Evolutionary conservation across 2,329 filamentous ascomycete genomes (phyloP).

Genomic region (Aspergillus neoniger): DNA sequence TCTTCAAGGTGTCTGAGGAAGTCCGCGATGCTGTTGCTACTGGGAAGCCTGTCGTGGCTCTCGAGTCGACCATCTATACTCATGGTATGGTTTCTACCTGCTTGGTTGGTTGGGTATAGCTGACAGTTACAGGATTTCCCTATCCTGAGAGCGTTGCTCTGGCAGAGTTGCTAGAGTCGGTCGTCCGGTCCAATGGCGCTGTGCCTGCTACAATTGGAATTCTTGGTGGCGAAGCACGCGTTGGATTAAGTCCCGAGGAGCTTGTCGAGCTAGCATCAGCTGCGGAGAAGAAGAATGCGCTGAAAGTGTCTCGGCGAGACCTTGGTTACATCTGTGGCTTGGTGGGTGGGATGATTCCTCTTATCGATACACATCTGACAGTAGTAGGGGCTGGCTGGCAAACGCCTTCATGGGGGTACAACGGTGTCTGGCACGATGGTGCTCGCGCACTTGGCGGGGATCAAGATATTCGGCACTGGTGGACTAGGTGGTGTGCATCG

Average conservation of each 20-base stretch:
- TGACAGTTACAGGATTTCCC: constrained; percentile 58
- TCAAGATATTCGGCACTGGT: constrained; percentile 91
- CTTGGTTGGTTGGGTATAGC: background rate
- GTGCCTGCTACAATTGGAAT: constrained; percentile 91
- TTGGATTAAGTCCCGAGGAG: constrained; percentile 74
- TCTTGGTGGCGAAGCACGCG: constrained; percentile 75
- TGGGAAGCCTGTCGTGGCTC: constrained; percentile 80
- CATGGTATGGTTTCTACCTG: constrained; percentile 61
- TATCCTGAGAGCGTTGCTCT: constrained; percentile 74
- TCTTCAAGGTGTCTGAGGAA: constrained; percentile 78
- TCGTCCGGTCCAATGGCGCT: constrained; percentile 77
- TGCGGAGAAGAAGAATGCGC: constrained; percentile 66
- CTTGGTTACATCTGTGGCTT: constrained; percentile 77
- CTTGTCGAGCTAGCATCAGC: constrained; percentile 67
- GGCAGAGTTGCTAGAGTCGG: constrained; percentile 74
- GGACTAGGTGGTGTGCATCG: constrained; percentile 93
- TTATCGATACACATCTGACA: constrained; percentile 1
- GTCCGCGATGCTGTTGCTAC: constrained; percentile 73
- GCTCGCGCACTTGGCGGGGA: constrained; percentile 80
- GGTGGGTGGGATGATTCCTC: constrained; percentile 50
- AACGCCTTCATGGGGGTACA: constrained; percentile 79
- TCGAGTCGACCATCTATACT: constrained; percentile 97
- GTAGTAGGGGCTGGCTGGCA: constrained; percentile 62
- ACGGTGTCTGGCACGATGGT: constrained; percentile 94
- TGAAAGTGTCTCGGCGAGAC: constrained; percentile 86